Evolutionary conservation across 495 filamentous ascomycete species (phyloP).

Genomic region (Copromyces sp.): DNA sequence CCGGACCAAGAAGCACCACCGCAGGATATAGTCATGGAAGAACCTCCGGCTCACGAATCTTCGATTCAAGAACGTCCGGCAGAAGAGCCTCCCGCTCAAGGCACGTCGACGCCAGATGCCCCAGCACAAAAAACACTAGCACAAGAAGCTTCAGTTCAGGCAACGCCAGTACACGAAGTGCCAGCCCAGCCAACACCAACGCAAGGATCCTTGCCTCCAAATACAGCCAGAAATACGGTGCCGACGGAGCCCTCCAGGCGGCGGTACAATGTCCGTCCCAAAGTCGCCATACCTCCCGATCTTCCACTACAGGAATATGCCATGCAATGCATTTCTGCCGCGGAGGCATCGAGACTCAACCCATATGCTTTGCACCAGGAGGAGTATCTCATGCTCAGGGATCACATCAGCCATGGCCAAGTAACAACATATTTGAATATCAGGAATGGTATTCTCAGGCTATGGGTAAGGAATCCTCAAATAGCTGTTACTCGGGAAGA

Average conservation of each 20-base stretch:
- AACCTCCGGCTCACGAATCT: not conserved
- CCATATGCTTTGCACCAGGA: constrained; percentile 81
- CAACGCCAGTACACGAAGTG: not conserved
- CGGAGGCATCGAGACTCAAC: constrained; percentile 79
- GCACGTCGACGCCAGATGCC: not conserved
- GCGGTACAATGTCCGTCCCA: constrained; percentile 51
- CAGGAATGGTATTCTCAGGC: constrained; percentile 81
- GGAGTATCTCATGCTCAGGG: constrained; percentile 69
- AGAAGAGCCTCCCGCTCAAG: not conserved
- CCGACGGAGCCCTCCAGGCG: constrained; percentile 10
- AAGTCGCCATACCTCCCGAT: constrained; percentile 71
- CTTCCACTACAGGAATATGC: constrained; percentile 66
- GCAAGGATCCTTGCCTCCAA: not conserved
- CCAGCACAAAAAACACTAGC: not conserved
- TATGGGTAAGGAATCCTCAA: constrained; percentile 87
- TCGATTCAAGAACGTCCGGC: not conserved
- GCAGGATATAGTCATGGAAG: not conserved
- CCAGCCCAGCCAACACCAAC: not conserved
- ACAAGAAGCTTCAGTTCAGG: not conserved
- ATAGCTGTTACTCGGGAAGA: constrained; percentile 79
- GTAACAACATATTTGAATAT: constrained; percentile 97
- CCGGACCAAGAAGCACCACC: not conserved
- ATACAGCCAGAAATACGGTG: not conserved
- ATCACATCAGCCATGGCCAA: constrained; percentile 76
- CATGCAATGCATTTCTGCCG: constrained; percentile 76